phyloP scores from a whole-genome alignment of 768 basidiomycete genomes.

The Phlebiopsis gigantea region DNA sequence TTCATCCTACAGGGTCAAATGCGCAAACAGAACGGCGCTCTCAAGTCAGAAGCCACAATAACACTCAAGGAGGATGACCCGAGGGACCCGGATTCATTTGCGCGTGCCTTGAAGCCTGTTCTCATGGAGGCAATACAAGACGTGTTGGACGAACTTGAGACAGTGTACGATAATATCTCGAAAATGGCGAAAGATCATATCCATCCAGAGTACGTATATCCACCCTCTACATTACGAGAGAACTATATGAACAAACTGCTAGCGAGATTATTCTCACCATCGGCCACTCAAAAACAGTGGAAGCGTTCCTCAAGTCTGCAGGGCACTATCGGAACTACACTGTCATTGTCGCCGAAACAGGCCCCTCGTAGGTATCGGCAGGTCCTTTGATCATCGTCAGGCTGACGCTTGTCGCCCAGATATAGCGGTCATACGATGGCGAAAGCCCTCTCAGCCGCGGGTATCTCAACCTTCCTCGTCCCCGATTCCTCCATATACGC shows the following conservation, averaged over 20 bases:
- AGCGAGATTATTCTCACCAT: slow-evolving; percentile 95
- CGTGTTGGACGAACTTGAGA: slow-evolving; percentile 92
- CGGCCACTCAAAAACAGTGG: slow-evolving; percentile 92
- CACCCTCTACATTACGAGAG: not conserved
- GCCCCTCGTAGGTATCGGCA: slow-evolving; percentile 69
- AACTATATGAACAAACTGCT: not conserved
- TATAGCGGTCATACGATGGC: slow-evolving; percentile 87
- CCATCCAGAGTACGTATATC: slow-evolving; percentile 82
- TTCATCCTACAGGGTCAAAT: slow-evolving; percentile 82
- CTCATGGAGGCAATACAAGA: slow-evolving; percentile 97
- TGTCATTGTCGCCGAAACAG: slow-evolving; percentile 93
- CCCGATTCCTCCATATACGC: slow-evolving; percentile 96
- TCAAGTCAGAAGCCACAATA: slow-evolving; percentile 42
- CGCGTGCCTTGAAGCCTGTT: slow-evolving; percentile 79
- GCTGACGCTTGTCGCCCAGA: slow-evolving; percentile 31
- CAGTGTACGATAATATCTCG: slow-evolving; percentile 90
- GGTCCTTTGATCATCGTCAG: not conserved
- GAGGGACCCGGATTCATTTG: slow-evolving; percentile 76
- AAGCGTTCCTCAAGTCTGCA: slow-evolving; percentile 88
- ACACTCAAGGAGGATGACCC: slow-evolving; percentile 65
- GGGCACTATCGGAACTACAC: slow-evolving; percentile 89
- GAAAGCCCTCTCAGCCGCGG: slow-evolving; percentile 66
- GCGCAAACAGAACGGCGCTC: slow-evolving; percentile 27
- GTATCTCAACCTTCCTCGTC: slow-evolving; percentile 93
- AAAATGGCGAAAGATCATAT: slow-evolving; percentile 95